Percentiles rank a stretch among this genome's conserved stretches.
These are phyloP conservation scores for Bisporella sp. DNA, from an alignment of 2,329 filamentous ascomycete species.

Conservation along the genomic window DNA sequence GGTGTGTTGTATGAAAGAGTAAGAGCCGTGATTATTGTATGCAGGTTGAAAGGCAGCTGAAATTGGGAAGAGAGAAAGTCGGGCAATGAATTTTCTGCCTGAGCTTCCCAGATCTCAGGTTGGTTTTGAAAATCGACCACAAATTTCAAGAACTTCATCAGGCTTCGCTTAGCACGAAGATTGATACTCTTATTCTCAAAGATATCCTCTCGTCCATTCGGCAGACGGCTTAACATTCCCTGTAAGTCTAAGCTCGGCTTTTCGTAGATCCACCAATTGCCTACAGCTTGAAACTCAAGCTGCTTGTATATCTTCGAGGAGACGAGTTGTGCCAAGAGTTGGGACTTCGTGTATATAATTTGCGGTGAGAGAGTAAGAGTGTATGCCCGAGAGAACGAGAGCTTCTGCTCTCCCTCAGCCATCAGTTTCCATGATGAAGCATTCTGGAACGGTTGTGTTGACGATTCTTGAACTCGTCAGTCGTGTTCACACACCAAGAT, in stretches of 20 bases:
- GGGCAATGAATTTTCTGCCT: conserved; percentile 47
- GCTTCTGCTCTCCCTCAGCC: conserved; percentile 29
- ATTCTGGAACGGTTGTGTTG: conserved; percentile 19
- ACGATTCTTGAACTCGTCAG: conserved; percentile 17
- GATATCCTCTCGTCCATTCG: conserved; percentile 85
- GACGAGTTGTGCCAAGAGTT: conserved; percentile 73
- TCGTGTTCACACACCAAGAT: background rate
- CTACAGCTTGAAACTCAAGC: conserved; percentile 88
- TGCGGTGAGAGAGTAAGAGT: conserved; percentile 79
- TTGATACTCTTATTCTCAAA: conserved; percentile 73
- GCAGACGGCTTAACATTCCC: conserved; percentile 58
- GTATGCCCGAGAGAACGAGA: conserved; percentile 67
- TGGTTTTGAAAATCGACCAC: conserved; percentile 65
- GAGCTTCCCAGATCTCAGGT: conserved; percentile 49
- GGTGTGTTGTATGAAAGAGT: conserved; percentile 61
- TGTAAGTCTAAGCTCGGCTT: conserved; percentile 5
- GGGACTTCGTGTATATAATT: conserved; percentile 76
- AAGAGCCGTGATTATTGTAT: conserved; percentile 60
- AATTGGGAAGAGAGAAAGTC: conserved; percentile 56
- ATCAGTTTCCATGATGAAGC: conserved; percentile 20
- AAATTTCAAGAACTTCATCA: conserved; percentile 94
- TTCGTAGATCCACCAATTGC: conserved; percentile 77
- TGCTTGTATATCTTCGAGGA: conserved; percentile 83
- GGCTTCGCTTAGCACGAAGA: conserved; percentile 69
- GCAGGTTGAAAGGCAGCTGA: conserved; percentile 60